Base-by-base conservation (phyloP, 148 eudicot genomes). In the Simmondsia chinensis region DNA sequence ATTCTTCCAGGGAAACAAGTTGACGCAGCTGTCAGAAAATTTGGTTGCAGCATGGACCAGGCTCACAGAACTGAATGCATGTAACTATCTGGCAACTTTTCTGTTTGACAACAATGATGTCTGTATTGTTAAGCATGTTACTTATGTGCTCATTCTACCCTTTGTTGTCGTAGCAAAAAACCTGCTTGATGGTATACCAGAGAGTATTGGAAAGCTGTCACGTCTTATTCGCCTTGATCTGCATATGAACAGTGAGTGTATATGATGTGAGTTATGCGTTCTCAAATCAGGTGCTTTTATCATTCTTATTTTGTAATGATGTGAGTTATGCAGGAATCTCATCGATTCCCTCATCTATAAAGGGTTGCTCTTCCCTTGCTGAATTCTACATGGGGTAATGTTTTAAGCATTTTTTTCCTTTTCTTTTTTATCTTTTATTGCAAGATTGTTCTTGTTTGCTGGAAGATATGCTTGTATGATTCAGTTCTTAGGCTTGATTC, bases 381-480 rank as follows among this genome's bases (percentile, higher is more conserved):
- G 99, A 93, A 72, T 75, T 93, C 38, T 82, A 72, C 59, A 74
- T 93, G 64, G 96, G 99, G 99, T 93, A 46, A 68, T 52, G 62
- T 5, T 51, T 27, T 42, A 20, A 33, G n/a, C n/a, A n/a, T 1
- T 21, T 8, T 33, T 43, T 15, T 29, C 6, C 31, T 31, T 17
- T 35, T 24, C 4, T 22, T 22, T 19, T 20, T 17, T 46, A 19
- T 13, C 10, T 4, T 24, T 39, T 14, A 15, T 47, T 14, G n/a
- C 31, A 28, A 5, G 31, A 5, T 9, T 28, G 9, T 28, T 5
- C 5, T 52, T 33, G 28, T 18, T 39, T 43, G 12, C 26, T 40
- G 16, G 48, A 46, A 15, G 24, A 26, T 33, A 20, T 18, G 23
- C 17, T 22, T n/a, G 15, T 52, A 20, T 42, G 38, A 30, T 33